A percentile compares a stretch with the other conserved stretches of the same genome.
Conservation (phyloP, 73 alveolate species). For the Breviolum minutum region DNA sequence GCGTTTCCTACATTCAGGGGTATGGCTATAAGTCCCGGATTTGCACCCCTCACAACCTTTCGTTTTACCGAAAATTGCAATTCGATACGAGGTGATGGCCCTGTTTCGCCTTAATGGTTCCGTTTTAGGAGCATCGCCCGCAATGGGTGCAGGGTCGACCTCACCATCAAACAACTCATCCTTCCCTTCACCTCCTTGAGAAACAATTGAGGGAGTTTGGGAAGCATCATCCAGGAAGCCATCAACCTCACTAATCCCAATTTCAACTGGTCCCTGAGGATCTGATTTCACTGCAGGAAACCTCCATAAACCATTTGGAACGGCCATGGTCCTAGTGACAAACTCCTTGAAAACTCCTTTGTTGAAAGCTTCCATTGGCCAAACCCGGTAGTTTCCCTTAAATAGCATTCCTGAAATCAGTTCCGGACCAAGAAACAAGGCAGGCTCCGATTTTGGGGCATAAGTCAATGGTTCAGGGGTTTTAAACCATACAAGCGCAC, state of each 20-base stretch:
- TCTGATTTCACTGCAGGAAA: background rate
- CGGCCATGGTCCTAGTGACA: background rate
- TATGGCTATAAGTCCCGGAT: background rate
- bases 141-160: background rate
- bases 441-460: slow-evolving; percentile 9
- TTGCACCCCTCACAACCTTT: background rate
- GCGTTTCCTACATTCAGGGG: background rate
- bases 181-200: background rate
- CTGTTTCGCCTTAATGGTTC: background rate
- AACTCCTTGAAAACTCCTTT: background rate
- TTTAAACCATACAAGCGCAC: slow-evolving; percentile 36
- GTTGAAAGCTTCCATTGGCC: background rate
- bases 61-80: slow-evolving; percentile 8
- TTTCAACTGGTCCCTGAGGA: background rate
- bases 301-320: background rate
- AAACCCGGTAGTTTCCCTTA: background rate
- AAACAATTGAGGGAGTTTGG: background rate
- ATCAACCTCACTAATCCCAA: background rate
- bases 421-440: background rate
- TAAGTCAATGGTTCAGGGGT: background rate
- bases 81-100: background rate
- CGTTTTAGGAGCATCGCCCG: background rate
- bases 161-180: background rate
- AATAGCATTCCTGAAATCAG: background rate
- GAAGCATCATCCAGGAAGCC: background rate